Evolutionary conservation across 1,284 basidiomycete genomes (phyloP).

Genomic region (Ganoderma leucocontextum): DNA sequence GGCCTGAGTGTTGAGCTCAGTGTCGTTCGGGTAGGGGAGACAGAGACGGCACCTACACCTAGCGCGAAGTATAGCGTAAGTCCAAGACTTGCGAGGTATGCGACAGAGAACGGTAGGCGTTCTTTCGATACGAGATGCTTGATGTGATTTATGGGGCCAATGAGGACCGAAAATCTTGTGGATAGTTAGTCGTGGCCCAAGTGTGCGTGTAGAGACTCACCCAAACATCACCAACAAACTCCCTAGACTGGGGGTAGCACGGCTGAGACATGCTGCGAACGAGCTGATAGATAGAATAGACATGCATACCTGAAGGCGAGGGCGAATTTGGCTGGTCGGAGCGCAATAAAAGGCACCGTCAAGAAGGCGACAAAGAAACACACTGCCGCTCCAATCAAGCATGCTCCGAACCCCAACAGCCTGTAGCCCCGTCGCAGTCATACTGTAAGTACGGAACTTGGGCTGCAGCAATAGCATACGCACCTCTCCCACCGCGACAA

Average conservation of each 20-base stretch:
- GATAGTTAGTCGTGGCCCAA: not conserved
- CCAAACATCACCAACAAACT: conserved; percentile 90
- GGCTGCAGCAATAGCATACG: conserved; percentile 24
- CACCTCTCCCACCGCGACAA: conserved; percentile 91
- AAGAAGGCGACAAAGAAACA: conserved; percentile 97
- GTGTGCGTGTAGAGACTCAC: conserved; percentile 54
- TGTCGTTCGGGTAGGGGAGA: not conserved
- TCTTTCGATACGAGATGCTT: conserved; percentile 90
- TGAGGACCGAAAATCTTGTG: conserved; percentile 81
- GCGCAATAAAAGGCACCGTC: conserved; percentile 83
- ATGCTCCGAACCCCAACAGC: conserved; percentile 93
- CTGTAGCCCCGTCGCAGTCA: conserved; percentile 49
- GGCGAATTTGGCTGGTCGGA: conserved; percentile 90
- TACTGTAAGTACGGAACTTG: not conserved
- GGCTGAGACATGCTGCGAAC: not conserved
- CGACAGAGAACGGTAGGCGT: conserved; percentile 86
- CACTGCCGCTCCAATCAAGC: conserved; percentile 88
- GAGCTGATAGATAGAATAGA: not conserved
- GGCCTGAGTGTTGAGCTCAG: conserved; percentile 51
- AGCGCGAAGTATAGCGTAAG: conserved; percentile 92
- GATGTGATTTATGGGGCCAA: conserved; percentile 86
- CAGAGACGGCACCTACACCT: conserved; percentile 60
- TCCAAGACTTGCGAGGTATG: conserved; percentile 84
- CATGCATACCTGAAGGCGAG: conserved; percentile 79
- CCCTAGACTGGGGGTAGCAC: conserved; percentile 63